Evolutionary conservation across 306 rosid genomes (phyloP), one percentile per base, ranked within the genome.

Genomic region (Dicorynia guianensis): DNA sequence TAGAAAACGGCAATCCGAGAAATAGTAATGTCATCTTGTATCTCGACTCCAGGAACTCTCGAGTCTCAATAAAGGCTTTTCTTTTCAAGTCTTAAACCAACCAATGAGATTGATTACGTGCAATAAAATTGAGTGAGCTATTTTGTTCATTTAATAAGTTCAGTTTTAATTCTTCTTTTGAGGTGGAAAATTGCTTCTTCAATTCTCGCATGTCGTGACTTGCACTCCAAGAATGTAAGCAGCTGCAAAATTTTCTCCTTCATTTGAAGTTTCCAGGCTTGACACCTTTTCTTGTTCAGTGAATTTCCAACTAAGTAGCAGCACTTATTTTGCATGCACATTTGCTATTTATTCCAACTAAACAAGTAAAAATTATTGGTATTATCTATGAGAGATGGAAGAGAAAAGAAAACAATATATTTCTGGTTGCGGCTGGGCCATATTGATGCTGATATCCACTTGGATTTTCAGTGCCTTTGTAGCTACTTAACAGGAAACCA

Each of bases 401-500:
- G 2, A 19, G 46, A 20, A 11, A 52, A 52, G 5, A 52, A n/a
- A 8, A 15, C n/a, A 8, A 52, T n/a, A 15, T 17, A 62, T 39
- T 60, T 44, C 69, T 55, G 42, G 71, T 74, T 15, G 43, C 6
- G 54, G 55, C 69, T 48, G 63, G 64, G 43, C 47, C 46, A 44
- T 63, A 44, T 63, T 38, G 43, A 10, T 48, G 18, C 18, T 40
- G 47, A 15, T 53, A 50, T 48, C 0, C 34, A 11, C 30, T 69
- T 19, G 33, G n/a, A 18, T 65, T 61, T 11, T 48, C 17, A 6
- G 17, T 66, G 55, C 18, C 36, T 66, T 63, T 72, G 54, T 42
- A 78, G 78, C 72, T 77, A 52, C 38, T 73, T 48, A 78, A 44
- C 72, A 78, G 79, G 59, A 76, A 62, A 58, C 63, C 14, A 71